Evolutionary conservation across 805 yeast species (phyloP), one percentile per base, ranked within the genome.

Genomic region (Metschnikowia reukaufii): DNA sequence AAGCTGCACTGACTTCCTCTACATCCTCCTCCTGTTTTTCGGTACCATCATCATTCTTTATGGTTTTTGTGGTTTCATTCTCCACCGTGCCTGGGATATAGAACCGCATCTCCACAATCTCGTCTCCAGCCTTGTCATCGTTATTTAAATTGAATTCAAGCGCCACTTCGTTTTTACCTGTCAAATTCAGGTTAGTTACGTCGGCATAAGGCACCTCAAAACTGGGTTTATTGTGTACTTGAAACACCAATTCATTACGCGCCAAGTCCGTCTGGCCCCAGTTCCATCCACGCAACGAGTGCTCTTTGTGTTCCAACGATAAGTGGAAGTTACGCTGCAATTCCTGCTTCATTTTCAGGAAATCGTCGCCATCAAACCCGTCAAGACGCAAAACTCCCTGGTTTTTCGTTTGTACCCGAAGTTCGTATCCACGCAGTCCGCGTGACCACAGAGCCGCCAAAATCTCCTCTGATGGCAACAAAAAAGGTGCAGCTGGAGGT

Each of bases 211-310:
- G 97, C 36, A 94, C 70, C 68, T 94, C 99, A 65, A 92, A 92
- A 10, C 85, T 81, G 3, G 99, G 98, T 59, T 87, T 84, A 56
- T 89, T 89, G 61, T 87, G 87, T 18, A 91, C 83, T 48, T 83
- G 82, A 68, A 94, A 91, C 23, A 88, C 81, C 65, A 94, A 73
- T 66, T 94, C 99, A 58, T 89, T 88, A 65, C 96, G 81, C 17
- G 96, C 96, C 63, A 94, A 80, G 64, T 91, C 96, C 13, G 92
- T 77, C 54, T 85, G 83, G 45, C 99, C 99, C 99, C 99, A 94
- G 68, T 94, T 94, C 99, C 99, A 94, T 27, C 99, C 99, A 70
- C 97, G 81, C 54, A 94, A 72, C 4, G 97, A 86, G 67, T 94
- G 99, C 59, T 92, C 98, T 59, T 77, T 82, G 52, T 79, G 84